These are phyloP conservation scores for Chalaropsis ovoidea DNA, from an alignment of 2,329 filamentous ascomycete genomes.

Conservation along the genomic window DNA sequence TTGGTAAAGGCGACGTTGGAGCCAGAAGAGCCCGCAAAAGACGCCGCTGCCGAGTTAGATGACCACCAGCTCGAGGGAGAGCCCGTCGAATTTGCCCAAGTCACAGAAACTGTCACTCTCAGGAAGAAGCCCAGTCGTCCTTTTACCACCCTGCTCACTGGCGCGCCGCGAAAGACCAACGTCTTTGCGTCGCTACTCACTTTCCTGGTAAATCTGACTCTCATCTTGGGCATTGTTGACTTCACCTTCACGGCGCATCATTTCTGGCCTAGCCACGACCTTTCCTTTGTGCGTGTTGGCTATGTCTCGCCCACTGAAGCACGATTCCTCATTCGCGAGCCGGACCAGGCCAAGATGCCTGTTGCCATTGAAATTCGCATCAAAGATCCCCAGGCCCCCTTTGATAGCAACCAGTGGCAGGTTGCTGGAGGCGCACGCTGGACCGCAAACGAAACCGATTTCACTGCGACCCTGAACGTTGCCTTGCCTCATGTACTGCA, in stretches of 20 bases:
- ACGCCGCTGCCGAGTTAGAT: not conserved
- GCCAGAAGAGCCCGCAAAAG: not conserved
- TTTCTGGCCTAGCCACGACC: constrained; percentile 58
- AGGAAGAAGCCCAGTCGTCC: constrained; percentile 47
- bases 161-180: constrained; percentile 64
- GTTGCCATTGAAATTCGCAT: constrained; percentile 58
- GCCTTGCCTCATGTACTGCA: constrained; percentile 55
- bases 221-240: constrained; percentile 64
- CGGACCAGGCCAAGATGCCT: constrained; percentile 62
- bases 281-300: constrained; percentile 79
- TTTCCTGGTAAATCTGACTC: constrained; percentile 58
- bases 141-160: constrained; percentile 60
- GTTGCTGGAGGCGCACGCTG: constrained; percentile 52
- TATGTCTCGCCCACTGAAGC: constrained; percentile 75
- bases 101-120: constrained; percentile 38
- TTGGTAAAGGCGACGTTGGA: constrained; percentile 32
- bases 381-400: constrained; percentile 42
- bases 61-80: not conserved
- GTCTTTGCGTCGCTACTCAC: constrained; percentile 55
- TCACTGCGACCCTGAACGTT: constrained; percentile 60
- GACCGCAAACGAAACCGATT: constrained; percentile 71
- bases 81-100: not conserved
- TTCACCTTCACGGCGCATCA: constrained; percentile 63
- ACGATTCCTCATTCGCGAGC: constrained; percentile 75
- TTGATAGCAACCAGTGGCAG: constrained; percentile 55